phyloP scores from a whole-genome alignment of 495 filamentous ascomycete genomes.

The Neurospora africana region DNA sequence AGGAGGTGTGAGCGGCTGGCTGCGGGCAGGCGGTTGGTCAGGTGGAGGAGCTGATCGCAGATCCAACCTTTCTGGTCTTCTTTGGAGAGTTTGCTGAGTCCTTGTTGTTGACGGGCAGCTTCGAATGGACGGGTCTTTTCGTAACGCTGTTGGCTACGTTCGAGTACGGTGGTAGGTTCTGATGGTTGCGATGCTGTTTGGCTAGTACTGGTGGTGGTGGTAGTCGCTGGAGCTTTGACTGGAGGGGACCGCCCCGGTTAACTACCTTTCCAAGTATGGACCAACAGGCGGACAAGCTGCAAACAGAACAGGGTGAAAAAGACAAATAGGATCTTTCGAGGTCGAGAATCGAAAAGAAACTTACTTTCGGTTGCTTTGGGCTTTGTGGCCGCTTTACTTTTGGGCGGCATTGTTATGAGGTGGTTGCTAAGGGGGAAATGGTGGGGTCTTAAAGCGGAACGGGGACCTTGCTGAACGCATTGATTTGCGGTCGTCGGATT shows the following conservation, averaged over 20 bases:
- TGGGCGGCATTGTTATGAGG: slow-evolving; percentile 23
- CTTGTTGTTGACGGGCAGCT: slow-evolving; percentile 14
- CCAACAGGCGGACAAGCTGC: not conserved
- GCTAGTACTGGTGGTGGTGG: not conserved
- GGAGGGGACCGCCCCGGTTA: not conserved
- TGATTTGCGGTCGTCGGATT: slow-evolving; percentile 1
- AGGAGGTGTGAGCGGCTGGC: slow-evolving; percentile 20
- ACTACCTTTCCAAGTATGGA: not conserved
- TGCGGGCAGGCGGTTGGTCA: slow-evolving; percentile 19
- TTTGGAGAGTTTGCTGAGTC: slow-evolving; percentile 24
- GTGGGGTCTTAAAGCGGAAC: not conserved
- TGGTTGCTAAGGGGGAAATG: slow-evolving; percentile 3
- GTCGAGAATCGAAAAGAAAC: not conserved
- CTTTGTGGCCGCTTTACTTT: slow-evolving; percentile 21
- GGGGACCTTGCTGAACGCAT: not conserved
- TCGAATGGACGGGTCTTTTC: slow-evolving; percentile 29
- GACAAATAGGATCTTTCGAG: not conserved
- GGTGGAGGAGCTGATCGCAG: slow-evolving; percentile 13
- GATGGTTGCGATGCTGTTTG: not conserved
- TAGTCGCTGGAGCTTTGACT: not conserved
- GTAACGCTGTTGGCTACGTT: slow-evolving; percentile 24
- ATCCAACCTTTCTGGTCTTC: slow-evolving; percentile 27
- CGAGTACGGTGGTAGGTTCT: slow-evolving; percentile 23
- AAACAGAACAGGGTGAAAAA: not conserved
- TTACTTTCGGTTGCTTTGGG: slow-evolving; percentile 21